Percentiles rank a stretch among this genome's conserved stretches.
phyloP scores from a whole-genome alignment of 2,329 filamentous ascomycete species.

The Cytospora piceae region DNA sequence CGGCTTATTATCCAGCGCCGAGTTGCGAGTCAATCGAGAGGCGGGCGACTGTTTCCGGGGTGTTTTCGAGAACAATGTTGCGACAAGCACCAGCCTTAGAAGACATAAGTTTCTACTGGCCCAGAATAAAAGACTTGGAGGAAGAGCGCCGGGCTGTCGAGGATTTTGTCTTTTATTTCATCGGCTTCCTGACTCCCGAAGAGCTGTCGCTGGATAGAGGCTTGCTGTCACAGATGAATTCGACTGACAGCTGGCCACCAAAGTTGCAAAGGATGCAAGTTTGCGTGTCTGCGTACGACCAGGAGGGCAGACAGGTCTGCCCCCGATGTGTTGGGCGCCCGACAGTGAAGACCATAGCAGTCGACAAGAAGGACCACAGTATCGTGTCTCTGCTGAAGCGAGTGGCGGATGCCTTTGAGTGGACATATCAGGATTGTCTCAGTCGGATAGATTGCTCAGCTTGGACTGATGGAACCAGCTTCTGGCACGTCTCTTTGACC shows the following conservation, averaged over 20 bases:
- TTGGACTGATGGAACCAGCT: constrained; percentile 4
- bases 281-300: not conserved
- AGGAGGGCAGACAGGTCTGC: not conserved
- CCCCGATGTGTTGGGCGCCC: not conserved
- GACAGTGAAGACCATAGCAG: not conserved
- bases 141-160: not conserved
- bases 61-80: constrained; percentile 3
- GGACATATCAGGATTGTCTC: constrained; percentile 4
- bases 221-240: not conserved
- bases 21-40: constrained; percentile 3
- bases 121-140: not conserved
- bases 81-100: constrained; percentile 4
- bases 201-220: not conserved
- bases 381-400: not conserved
- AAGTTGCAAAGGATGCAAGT: constrained; percentile 5
- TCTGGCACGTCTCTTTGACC: constrained; percentile 16
- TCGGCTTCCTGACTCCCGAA: constrained; percentile 11
- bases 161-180: constrained; percentile 15
- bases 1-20: not conserved
- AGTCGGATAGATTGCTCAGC: not conserved
- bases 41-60: constrained; percentile 4
- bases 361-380: not conserved
- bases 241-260: constrained; percentile 11
- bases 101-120: not conserved
- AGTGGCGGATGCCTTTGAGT: constrained; percentile 11